Evolutionary conservation across 805 yeast genomes (phyloP), one percentile per base, ranked within the genome.

Genomic region (Barnettozyma populi): DNA sequence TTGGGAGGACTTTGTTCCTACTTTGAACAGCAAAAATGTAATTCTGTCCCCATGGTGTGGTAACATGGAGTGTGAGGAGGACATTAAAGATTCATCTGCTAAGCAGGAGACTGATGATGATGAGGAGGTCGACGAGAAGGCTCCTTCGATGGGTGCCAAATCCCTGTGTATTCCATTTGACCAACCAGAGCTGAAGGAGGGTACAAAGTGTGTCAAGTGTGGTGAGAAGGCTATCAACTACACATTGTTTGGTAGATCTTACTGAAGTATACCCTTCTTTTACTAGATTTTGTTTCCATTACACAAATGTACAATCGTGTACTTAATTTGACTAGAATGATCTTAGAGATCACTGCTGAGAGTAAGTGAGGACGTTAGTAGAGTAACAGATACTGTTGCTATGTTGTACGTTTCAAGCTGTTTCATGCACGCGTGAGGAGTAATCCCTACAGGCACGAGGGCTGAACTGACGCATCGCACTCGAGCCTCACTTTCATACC

Each of bases 101-200:
- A 82, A 76, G 69, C 83, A 81, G 59, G 86, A 89, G 57, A 45
- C 37, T 13, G 50, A 27, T 24, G 92, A 85, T 53, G 95, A 86
- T 56, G 88, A 81, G 57, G 96, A 86, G 67, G 84, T 75, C 43
- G 99, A 94, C 65, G 98, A 94, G 64, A 86, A 87, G 68, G 89
- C 99, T 21, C 99, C 99, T 65, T 82, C 95, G 45, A 94, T 94
- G 99, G 99, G 99, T 65, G 99, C 99, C 57, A 94, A 94, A 76
- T 86, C 96, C 19, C 77, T 94, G 69, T 94, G 99, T 79, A 90
- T 90, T 67, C 99, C 99, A 56, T 83, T 82, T 64, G 86, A 87
- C 36, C 98, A 92, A 74, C 97, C 96, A 50, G 79, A 72, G 61
- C 78, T 92, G 68, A 79, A 79, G 66, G 72, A 67, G 56, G 92